These are phyloP conservation scores for Grigorovia humatica DNA, from an alignment of 805 yeast species.

Conservation along the genomic window DNA sequence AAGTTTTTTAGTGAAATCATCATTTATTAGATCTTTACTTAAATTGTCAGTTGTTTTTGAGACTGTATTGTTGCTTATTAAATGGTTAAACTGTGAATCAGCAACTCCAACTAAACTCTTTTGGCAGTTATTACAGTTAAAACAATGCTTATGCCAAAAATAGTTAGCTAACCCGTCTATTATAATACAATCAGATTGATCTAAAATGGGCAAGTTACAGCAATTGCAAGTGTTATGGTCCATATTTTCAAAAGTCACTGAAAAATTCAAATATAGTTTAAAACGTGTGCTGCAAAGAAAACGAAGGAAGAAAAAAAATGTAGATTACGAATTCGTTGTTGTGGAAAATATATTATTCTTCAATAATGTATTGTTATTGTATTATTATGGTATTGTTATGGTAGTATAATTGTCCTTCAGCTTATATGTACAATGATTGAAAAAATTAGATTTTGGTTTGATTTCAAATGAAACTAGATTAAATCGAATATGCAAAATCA, in stretches of 20 bases:
- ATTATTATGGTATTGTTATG: no score
- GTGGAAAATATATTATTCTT: no score
- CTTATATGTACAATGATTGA: no score
- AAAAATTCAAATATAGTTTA: no score
- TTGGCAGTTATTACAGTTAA: conserved; percentile 75
- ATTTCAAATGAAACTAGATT: no score
- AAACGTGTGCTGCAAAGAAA: no score
- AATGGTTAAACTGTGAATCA: background rate
- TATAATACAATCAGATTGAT: background rate
- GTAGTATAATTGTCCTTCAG: no score
- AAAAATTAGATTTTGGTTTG: no score
- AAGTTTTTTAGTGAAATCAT: background rate
- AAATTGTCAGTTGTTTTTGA: background rate
- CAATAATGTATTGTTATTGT: no score
- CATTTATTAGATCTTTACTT: background rate
- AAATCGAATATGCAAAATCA: background rate
- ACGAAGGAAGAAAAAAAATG: no score
- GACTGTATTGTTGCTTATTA: background rate
- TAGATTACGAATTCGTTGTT: no score
- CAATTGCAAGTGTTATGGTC: background rate
- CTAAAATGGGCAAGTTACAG: conserved; percentile 2
- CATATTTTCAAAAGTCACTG: background rate
- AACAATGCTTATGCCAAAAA: conserved; percentile 91
- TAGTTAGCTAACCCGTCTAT: conserved; percentile 1
- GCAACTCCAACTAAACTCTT: conserved; percentile 54